Evolutionary conservation across 108 stramenopile species (phyloP).

Genomic region (Fistulifera solaris): DNA sequence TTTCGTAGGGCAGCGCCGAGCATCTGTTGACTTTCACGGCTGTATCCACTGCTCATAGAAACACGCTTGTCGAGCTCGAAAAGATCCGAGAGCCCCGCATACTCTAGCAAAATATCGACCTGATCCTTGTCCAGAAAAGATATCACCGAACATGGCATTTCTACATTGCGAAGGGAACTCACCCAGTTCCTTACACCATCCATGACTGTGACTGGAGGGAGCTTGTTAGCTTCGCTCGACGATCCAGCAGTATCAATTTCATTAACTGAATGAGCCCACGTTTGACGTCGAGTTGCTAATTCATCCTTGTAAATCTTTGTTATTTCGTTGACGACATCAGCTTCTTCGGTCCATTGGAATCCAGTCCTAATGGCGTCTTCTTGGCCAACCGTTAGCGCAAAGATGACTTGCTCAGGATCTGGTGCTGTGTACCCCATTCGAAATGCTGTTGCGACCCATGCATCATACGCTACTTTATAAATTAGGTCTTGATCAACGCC

Average conservation of each 20-base stretch:
- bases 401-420: slow-evolving; percentile 22
- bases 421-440: slow-evolving; percentile 19
- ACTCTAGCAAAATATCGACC: slow-evolving; percentile 41
- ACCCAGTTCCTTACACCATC: slow-evolving; percentile 49
- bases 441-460: slow-evolving; percentile 27
- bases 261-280: slow-evolving; percentile 9
- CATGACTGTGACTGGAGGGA: slow-evolving; percentile 25
- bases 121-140: slow-evolving; percentile 49
- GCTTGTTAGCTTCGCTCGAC: slow-evolving; percentile 7
- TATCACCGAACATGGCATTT: slow-evolving; percentile 63
- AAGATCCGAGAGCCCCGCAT: slow-evolving; percentile 49
- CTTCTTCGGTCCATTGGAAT: slow-evolving; percentile 32
- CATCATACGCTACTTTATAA: slow-evolving; percentile 19
- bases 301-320: slow-evolving; percentile 20
- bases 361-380: slow-evolving; percentile 20
- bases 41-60: slow-evolving; percentile 25
- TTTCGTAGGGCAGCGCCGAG: slow-evolving; percentile 58
- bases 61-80: slow-evolving; percentile 55
- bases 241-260: slow-evolving; percentile 7
- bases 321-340: slow-evolving; percentile 16
- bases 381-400: slow-evolving; percentile 27
- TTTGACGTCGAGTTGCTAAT: slow-evolving; percentile 12
- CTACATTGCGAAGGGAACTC: slow-evolving; percentile 44
- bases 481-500: slow-evolving; percentile 17
- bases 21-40: slow-evolving; percentile 41